Conservation (phyloP, 345 rosid genomes). For the Leavenworthia alabamica region DNA sequence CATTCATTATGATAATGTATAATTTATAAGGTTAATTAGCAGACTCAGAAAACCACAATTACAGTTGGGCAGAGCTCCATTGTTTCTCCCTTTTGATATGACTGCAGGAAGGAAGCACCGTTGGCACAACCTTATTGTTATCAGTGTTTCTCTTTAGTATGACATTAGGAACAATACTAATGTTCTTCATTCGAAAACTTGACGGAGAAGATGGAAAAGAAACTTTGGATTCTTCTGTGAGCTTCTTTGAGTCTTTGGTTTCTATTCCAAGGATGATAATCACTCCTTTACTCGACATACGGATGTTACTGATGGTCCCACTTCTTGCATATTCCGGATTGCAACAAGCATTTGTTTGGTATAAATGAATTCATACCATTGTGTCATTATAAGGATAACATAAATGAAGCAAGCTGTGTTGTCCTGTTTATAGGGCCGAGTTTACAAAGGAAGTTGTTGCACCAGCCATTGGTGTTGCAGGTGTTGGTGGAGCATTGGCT, state of each 20-base stretch:
- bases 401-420: not conserved
- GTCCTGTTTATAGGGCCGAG: constrained; percentile 57
- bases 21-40: no score
- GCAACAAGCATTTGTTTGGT: constrained; percentile 98
- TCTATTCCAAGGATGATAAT: constrained; percentile 53
- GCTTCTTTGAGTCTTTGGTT: constrained; percentile 42
- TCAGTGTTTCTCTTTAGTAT: constrained; percentile 62
- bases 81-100: constrained; percentile 20
- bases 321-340: constrained; percentile 86
- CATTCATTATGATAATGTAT: not conserved
- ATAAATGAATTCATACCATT: constrained; percentile 8
- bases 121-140: constrained; percentile 65
- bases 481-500: constrained; percentile 92
- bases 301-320: constrained; percentile 78
- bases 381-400: not conserved
- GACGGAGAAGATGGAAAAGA: constrained; percentile 49
- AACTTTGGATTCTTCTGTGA: constrained; percentile 39
- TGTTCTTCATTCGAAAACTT: constrained; percentile 69
- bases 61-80: constrained; percentile 4
- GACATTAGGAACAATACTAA: constrained; percentile 66
- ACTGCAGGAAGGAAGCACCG: constrained; percentile 66
- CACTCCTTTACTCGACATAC: constrained; percentile 55
- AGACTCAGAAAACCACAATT: not conserved
- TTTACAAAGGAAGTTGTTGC: constrained; percentile 79
- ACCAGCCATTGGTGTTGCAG: constrained; percentile 75